Conservation (phyloP, 768 basidiomycete species). For the Multifurca ochricompacta region DNA sequence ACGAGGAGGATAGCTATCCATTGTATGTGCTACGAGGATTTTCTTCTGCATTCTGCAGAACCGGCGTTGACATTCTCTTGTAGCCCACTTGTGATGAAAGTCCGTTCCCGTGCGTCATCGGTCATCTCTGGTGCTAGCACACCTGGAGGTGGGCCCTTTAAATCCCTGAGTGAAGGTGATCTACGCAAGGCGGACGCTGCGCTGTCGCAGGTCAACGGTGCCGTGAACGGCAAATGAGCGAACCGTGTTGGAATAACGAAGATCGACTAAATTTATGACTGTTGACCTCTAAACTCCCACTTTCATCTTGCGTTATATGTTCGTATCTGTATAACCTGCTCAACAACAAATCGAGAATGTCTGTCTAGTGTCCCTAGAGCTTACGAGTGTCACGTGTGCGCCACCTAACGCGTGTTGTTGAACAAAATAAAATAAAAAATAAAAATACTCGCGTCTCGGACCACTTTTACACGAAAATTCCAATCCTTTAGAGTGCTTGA, state of each 20-base stretch:
- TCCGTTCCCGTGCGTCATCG: constrained; percentile 74
- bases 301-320: constrained; percentile 17
- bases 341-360: background rate
- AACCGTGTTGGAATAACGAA: background rate
- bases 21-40: constrained; percentile 48
- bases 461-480: constrained; percentile 5
- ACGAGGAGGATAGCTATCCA: constrained; percentile 88
- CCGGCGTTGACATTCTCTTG: constrained; percentile 7
- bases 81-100: constrained; percentile 86
- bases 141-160: constrained; percentile 73
- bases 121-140: constrained; percentile 73
- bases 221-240: constrained; percentile 8
- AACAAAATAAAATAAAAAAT: background rate
- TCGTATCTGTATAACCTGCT: constrained; percentile 13
- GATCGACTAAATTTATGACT: constrained; percentile 8
- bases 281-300: constrained; percentile 1
- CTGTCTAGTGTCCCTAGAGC: background rate
- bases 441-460: constrained; percentile 3
- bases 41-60: background rate
- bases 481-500: background rate
- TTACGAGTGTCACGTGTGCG: background rate
- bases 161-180: constrained; percentile 82
- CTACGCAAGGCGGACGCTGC: constrained; percentile 83
- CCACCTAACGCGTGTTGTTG: too few relatives aligned
- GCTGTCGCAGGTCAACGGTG: constrained; percentile 49